phyloP scores from a whole-genome alignment of 768 basidiomycete species.

The Porphyrellus cyaneotinctus region DNA sequence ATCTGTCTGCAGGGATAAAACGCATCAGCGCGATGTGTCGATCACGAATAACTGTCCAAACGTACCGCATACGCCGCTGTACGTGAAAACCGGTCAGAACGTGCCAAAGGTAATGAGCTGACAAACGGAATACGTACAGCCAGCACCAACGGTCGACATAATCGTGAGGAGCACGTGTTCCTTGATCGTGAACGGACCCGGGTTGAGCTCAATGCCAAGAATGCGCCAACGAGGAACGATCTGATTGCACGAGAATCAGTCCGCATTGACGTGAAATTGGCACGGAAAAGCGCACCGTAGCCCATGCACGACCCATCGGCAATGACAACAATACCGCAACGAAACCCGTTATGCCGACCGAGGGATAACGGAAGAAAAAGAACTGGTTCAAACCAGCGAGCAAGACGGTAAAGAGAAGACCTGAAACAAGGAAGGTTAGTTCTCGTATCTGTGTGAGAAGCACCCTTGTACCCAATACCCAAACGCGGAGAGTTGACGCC shows the following conservation, averaged over 20 bases:
- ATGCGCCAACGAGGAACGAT: constrained; percentile 49
- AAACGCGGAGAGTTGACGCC: constrained; percentile 52
- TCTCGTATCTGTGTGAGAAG: accelerated
- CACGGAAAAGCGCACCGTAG: constrained; percentile 28
- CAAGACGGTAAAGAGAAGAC: constrained; percentile 49
- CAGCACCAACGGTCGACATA: constrained; percentile 51
- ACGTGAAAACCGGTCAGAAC: constrained; percentile 1
- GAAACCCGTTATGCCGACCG: constrained; percentile 38
- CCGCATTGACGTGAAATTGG: no score
- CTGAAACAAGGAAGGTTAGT: constrained; percentile 8
- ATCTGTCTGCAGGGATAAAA: constrained; percentile 43
- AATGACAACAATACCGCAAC: constrained; percentile 71
- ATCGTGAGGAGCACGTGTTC: constrained; percentile 67
- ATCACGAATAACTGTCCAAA: background rate
- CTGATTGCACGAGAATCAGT: constrained; percentile 14
- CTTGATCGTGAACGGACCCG: constrained; percentile 75
- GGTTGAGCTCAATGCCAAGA: constrained; percentile 62
- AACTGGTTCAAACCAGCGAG: constrained; percentile 76
- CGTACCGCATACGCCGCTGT: constrained; percentile 46
- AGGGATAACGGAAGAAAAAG: constrained; percentile 69
- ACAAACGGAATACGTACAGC: constrained; percentile 17
- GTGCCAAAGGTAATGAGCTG: background rate
- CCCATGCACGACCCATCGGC: constrained; percentile 65
- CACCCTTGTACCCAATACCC: constrained; percentile 44
- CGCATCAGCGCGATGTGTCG: background rate